Percentiles rank a stretch among this genome's conserved stretches.
phyloP scores from a whole-genome alignment of 2,329 filamentous ascomycete species.

The Penicillium janthinellum region DNA sequence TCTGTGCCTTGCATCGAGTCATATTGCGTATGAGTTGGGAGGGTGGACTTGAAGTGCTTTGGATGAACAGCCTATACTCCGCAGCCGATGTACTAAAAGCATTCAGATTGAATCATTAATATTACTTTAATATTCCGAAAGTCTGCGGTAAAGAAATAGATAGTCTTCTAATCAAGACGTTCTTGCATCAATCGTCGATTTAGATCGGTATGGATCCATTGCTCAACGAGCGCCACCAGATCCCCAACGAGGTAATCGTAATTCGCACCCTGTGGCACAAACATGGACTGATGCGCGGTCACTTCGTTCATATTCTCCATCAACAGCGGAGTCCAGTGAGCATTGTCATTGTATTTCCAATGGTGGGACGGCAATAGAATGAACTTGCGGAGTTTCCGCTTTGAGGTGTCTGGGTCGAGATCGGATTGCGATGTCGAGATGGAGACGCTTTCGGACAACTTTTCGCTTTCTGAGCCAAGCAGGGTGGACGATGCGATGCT shows the following conservation, averaged over 20 bases:
- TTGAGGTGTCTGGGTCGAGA: conserved; percentile 21
- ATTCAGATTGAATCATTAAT: background rate
- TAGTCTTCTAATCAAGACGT: conserved; percentile 14
- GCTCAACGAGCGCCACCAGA: conserved; percentile 65
- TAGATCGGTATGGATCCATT: conserved; percentile 59
- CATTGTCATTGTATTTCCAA: conserved; percentile 60
- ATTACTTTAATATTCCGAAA: background rate
- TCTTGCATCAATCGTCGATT: conserved; percentile 20
- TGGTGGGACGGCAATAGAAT: conserved; percentile 69
- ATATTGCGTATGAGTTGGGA: background rate
- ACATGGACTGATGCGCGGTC: conserved; percentile 79
- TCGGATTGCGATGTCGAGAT: conserved; percentile 11
- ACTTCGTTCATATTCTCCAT: conserved; percentile 87
- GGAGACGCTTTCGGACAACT: conserved; percentile 15
- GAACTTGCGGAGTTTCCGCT: conserved; percentile 69
- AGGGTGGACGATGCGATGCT: conserved; percentile 2
- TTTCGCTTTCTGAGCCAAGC: conserved; percentile 3
- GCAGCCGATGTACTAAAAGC: background rate
- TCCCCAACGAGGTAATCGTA: conserved; percentile 79
- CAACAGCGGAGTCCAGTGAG: conserved; percentile 74
- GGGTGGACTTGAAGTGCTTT: background rate
- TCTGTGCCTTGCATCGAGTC: background rate
- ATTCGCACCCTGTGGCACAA: conserved; percentile 67
- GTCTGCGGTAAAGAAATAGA: background rate
- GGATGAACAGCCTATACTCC: background rate